phyloP scores from a whole-genome alignment of 2,329 filamentous ascomycete genomes.

The Sporothrix curviconia region DNA sequence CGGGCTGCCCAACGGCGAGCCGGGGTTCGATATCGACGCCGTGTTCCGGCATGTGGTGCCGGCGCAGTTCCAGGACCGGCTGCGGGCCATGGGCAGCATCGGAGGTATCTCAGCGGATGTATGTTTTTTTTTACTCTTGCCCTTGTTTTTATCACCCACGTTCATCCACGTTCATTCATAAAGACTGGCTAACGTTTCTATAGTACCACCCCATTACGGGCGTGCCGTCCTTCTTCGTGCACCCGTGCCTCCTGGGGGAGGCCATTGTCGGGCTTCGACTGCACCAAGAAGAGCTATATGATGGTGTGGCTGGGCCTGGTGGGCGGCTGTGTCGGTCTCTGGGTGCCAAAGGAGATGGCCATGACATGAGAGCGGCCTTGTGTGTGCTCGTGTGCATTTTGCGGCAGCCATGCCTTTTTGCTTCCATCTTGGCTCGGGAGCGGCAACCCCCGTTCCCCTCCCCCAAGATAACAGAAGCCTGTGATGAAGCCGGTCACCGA shows the following conservation, averaged over 20 bases:
- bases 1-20: constrained; percentile 48
- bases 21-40: constrained; percentile 56
- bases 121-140: constrained; percentile 29
- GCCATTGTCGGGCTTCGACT: constrained; percentile 64
- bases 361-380: constrained; percentile 24
- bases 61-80: constrained; percentile 52
- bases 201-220: constrained; percentile 80
- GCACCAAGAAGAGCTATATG: constrained; percentile 63
- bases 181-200: constrained; percentile 18
- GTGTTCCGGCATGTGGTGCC: constrained; percentile 68
- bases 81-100: constrained; percentile 56
- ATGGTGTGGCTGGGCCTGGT: constrained; percentile 85
- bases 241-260: constrained; percentile 83
- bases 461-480: no score
- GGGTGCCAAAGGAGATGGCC: constrained; percentile 65
- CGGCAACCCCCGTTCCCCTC: no score
- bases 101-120: constrained; percentile 73
- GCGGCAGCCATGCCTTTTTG: background rate
- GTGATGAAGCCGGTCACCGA: no score
- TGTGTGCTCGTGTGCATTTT: background rate
- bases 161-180: no score
- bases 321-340: constrained; percentile 71
- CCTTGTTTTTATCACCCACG: background rate
- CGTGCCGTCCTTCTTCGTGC: constrained; percentile 78
- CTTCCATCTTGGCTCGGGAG: background rate